phyloP scores from a whole-genome alignment of 371 early-diverging fungal species.

The Rhizopus microsporus region DNA sequence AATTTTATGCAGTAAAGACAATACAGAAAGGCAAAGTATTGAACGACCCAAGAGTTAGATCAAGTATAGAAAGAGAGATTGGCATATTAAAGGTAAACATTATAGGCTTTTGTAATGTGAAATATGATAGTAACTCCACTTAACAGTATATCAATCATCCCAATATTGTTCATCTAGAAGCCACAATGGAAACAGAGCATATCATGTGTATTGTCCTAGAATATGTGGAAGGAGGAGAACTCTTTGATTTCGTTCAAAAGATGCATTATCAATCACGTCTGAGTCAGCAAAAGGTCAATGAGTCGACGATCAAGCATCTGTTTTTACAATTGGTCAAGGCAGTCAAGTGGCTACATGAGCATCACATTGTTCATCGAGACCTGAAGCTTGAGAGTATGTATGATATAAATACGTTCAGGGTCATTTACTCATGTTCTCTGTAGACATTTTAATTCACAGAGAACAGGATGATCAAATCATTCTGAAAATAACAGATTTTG shows the following conservation, averaged over 20 bases:
- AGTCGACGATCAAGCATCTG: slow-evolving; percentile 28
- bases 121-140: neutral
- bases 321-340: slow-evolving; percentile 61
- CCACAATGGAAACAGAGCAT: slow-evolving; percentile 69
- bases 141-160: slow-evolving; percentile 62
- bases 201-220: slow-evolving; percentile 68
- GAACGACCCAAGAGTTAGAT: slow-evolving; percentile 42
- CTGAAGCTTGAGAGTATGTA: slow-evolving; percentile 76
- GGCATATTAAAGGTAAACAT: slow-evolving; percentile 41
- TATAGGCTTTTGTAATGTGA: neutral
- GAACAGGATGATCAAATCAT: slow-evolving; percentile 26
- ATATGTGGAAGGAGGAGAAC: slow-evolving; percentile 65
- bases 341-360: slow-evolving; percentile 69
- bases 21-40: slow-evolving; percentile 41
- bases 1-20: slow-evolving; percentile 43
- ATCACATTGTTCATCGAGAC: slow-evolving; percentile 76
- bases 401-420: neutral
- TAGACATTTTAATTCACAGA: slow-evolving; percentile 31
- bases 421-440: neutral
- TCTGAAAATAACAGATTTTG: slow-evolving; percentile 71
- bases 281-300: slow-evolving; percentile 26
- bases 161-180: slow-evolving; percentile 71
- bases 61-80: slow-evolving; percentile 51
- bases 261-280: slow-evolving; percentile 30
- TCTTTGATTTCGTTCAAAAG: slow-evolving; percentile 64